These are phyloP conservation scores for Nematodospora anomalae DNA, from an alignment of 1,139 yeast genomes.

Conservation along the genomic window DNA sequence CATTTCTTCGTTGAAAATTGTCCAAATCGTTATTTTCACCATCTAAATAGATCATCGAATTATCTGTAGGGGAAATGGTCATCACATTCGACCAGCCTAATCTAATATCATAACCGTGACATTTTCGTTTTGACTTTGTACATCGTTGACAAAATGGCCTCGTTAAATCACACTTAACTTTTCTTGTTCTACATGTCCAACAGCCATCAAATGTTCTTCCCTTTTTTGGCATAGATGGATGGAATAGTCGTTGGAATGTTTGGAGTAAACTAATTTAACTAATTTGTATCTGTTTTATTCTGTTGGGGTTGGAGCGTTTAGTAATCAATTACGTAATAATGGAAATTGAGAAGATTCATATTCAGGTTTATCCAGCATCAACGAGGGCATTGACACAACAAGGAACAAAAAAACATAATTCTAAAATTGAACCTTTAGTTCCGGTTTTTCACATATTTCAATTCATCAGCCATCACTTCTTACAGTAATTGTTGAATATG, in stretches of 20 bases:
- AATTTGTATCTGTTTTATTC: too few relatives aligned
- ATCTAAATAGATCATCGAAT: constrained; percentile 22
- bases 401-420: too few relatives aligned
- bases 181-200: constrained; percentile 52
- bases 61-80: constrained; percentile 22
- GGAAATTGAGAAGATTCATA: too few relatives aligned
- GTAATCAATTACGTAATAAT: too few relatives aligned
- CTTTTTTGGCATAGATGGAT: constrained; percentile 24
- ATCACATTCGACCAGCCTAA: constrained; percentile 43
- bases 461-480: too few relatives aligned
- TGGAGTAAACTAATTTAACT: too few relatives aligned
- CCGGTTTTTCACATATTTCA: too few relatives aligned
- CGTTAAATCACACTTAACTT: constrained; percentile 50
- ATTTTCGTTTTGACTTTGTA: constrained; percentile 37
- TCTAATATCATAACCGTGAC: constrained; percentile 43
- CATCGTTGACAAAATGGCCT: constrained; percentile 47
- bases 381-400: too few relatives aligned
- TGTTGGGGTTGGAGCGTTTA: too few relatives aligned
- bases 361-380: too few relatives aligned
- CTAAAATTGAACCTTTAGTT: too few relatives aligned
- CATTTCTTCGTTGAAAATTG: constrained; percentile 36
- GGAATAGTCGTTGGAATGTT: background rate
- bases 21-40: constrained; percentile 21
- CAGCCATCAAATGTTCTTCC: constrained; percentile 51
- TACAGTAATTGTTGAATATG: too few relatives aligned